Evolutionary conservation across 495 filamentous ascomycete genomes (phyloP).

Genomic region (Tuber magnatum): DNA sequence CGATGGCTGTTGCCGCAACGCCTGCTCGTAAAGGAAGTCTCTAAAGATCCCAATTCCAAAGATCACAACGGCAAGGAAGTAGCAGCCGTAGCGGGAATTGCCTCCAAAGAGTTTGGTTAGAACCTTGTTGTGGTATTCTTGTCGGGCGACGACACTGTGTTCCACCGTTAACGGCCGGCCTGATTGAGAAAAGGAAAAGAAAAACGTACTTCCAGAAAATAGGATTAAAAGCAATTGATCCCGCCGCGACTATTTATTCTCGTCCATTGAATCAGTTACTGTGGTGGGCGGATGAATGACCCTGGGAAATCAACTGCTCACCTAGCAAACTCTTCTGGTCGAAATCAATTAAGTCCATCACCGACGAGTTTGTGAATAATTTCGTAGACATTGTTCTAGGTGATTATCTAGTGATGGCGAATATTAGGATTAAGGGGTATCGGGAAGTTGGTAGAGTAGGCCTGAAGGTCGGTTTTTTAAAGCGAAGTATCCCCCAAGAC

Average conservation of each 20-base stretch:
- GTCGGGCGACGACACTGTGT: conserved; percentile 6
- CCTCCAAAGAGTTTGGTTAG: conserved; percentile 81
- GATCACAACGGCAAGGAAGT: conserved; percentile 77
- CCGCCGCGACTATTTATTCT: conserved; percentile 53
- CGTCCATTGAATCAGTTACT: conserved; percentile 21
- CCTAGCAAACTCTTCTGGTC: conserved; percentile 57
- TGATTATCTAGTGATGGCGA: not conserved
- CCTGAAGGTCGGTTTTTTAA: not conserved
- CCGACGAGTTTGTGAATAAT: conserved; percentile 31
- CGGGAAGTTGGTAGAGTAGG: not conserved
- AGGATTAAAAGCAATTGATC: conserved; percentile 66
- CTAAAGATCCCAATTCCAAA: conserved; percentile 86
- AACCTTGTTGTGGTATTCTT: conserved; percentile 85
- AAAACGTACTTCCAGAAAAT: conserved; percentile 65
- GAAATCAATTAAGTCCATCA: conserved; percentile 54
- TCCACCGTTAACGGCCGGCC: not conserved
- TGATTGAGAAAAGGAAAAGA: conserved; percentile 11
- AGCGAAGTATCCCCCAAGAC: not conserved
- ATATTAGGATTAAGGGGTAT: not conserved
- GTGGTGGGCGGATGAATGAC: conserved; percentile 7
- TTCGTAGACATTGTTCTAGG: conserved; percentile 25
- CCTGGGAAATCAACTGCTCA: conserved; percentile 43
- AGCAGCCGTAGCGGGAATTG: conserved; percentile 75
- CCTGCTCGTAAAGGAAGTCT: conserved; percentile 67
- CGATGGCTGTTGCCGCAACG: conserved; percentile 70